These are phyloP conservation scores for Elsinoe perseae DNA, from an alignment of 2,329 filamentous ascomycete genomes.

Conservation along the genomic window DNA sequence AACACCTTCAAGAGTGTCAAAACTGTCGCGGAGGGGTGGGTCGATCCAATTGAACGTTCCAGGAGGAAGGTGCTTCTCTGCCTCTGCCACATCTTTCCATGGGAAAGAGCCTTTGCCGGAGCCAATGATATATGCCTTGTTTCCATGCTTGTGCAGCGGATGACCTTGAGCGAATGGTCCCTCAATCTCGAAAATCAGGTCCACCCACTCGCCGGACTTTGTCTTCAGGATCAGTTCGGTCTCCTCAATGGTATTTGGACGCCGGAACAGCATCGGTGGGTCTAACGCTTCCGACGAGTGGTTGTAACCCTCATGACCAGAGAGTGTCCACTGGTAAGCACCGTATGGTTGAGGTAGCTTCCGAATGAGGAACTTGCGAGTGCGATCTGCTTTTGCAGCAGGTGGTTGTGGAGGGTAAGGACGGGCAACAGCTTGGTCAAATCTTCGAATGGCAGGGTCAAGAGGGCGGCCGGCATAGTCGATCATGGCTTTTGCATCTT, in stretches of 20 bases:
- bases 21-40: constrained; percentile 48
- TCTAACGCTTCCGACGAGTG: constrained; percentile 18
- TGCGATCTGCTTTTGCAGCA: constrained; percentile 17
- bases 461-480: constrained; percentile 39
- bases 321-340: constrained; percentile 21
- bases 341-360: constrained; percentile 20
- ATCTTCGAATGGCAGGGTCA: constrained; percentile 26
- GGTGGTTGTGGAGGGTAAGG: constrained; percentile 19
- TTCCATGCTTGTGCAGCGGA: constrained; percentile 57
- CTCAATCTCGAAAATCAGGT: constrained; percentile 46
- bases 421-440: constrained; percentile 18
- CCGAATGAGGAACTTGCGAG: constrained; percentile 19
- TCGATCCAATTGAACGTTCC: constrained; percentile 50
- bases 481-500: constrained; percentile 37
- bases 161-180: constrained; percentile 43
- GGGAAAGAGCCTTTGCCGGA: constrained; percentile 40
- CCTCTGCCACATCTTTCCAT: constrained; percentile 47
- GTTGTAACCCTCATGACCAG: constrained; percentile 19
- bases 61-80: constrained; percentile 35
- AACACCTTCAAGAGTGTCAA: constrained; percentile 21
- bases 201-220: constrained; percentile 40
- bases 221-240: constrained; percentile 3
- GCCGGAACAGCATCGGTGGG: constrained; percentile 18
- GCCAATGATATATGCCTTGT: constrained; percentile 52
- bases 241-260: neutral